Evolutionary conservation across 2,329 filamentous ascomycete species (phyloP), one percentile per base, ranked within the genome.

Genomic region (Phyllosticta citribraziliensis): DNA sequence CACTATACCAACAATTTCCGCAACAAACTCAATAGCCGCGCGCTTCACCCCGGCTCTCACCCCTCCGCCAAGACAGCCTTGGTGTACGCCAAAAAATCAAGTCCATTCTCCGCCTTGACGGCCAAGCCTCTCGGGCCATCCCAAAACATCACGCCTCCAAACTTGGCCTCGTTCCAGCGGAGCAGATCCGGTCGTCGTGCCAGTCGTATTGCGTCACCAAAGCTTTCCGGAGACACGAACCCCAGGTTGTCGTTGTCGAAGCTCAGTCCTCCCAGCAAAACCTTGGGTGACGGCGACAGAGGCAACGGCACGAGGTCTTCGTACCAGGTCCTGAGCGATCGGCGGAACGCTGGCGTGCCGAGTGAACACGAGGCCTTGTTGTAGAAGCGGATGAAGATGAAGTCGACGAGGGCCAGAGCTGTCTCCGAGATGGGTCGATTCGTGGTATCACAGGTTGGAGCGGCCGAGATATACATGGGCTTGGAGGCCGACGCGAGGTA

Each of bases 341-440:
- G 27, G 10, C 33, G 25, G 12, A 55, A 60, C 22, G 33, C 58
- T 24, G 51, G 53, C 12, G 52, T 56, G 40, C 58, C 58, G n/a
- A 60, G 53, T 20, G 58, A 60, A 35, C 58, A 60, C 14, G 14
- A 47, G n/a, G 55, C 30, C 52, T 52, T 25, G 30, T 60, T 60
- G 58, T 60, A 60, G 33, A 60, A 60, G 58, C 58, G 58, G 52
- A 60, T 53, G 30, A 60, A 55, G 24, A 60, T 55, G n/a, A 60
- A 55, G 35, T 60, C 58, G 14, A 60, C 58, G 22, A 60, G 35
- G 2, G 58, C 53, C 14, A 60, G 58, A 33, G 58, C 55, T 17
- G 47, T 24, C 5, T 19, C 24, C 11, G 20, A 52, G 11, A 60
- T 60, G 11, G 58, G 22, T 19, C 53, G 33, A 24, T 56, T 60